Evolutionary conservation across 306 rosid species (phyloP), one percentile per base, ranked within the genome.

Genomic region (Inga oerstediana): DNA sequence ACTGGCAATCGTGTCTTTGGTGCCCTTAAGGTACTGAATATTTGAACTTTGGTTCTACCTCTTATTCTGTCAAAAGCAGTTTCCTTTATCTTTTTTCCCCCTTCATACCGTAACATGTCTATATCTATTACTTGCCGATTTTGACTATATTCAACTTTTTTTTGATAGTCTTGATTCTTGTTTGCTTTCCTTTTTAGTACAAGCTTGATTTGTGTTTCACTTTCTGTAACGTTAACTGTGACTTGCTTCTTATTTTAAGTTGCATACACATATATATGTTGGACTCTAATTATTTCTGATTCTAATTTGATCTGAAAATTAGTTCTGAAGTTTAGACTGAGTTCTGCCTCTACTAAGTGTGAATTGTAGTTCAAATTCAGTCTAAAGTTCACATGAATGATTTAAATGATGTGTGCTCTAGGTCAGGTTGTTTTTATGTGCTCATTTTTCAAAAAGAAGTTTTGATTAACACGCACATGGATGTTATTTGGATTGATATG

Each of bases 1-100:
- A 95, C 99, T 10, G 98, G 98, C 12, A 93, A 95, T 8, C 92
- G 98, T 66, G 93, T 93, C 24, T 93, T 95, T 62, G 99, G 98
- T 87, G 96, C 99, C 74, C 90, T 95, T 3, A 95, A 89, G 92
- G 91, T 91, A 71, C 14, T 32, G 35, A 59, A 30, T 1, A 9
- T 12, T 32, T 16, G 65, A 17, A 19, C 34, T 41, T 20, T 5
- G 35, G 35, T 43, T 48, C 34, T 65, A 14, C n/a, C 43, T 32
- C 44, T 20, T 32, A 65, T 70, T 19, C 41, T 39, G 39, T 30
- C 37, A 62, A 4, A 7, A 27, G 8, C 41, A 34, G 11, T 66
- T 15, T 52, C 59, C 59, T 17, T 52, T 6, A 14, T 66, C 8
- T 32, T 65, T 11, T 65, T 7, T 14, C 13, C 5, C 9, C 7